These are phyloP conservation scores for Xerocomus nothofagi DNA, from an alignment of 1,284 basidiomycete species.

Conservation along the genomic window DNA sequence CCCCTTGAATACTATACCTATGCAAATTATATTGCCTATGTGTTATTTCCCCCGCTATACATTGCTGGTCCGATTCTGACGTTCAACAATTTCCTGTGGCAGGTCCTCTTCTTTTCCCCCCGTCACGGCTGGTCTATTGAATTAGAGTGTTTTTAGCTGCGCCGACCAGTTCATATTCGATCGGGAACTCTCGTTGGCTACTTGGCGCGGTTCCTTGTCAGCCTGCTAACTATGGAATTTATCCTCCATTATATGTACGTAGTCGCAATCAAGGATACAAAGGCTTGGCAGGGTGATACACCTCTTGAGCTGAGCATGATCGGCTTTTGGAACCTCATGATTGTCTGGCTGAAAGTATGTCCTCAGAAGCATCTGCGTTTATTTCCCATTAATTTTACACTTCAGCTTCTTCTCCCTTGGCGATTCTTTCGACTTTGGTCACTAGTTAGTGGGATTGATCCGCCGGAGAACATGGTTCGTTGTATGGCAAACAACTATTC, in stretches of 20 bases:
- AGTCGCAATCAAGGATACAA: constrained; percentile 91
- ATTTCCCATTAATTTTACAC: not conserved
- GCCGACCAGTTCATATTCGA: constrained; percentile 48
- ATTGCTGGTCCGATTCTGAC: constrained; percentile 96
- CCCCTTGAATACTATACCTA: constrained; percentile 53
- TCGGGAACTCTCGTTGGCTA: constrained; percentile 51
- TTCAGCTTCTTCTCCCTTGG: constrained; percentile 92
- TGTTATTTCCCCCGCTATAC: constrained; percentile 90
- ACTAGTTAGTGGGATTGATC: constrained; percentile 84
- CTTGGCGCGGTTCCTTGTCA: constrained; percentile 65
- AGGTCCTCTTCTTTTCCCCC: constrained; percentile 52
- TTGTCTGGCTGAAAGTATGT: constrained; percentile 94
- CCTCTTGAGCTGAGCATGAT: constrained; percentile 89
- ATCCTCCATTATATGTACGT: constrained; percentile 96
- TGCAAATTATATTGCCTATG: constrained; percentile 69
- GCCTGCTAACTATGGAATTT: constrained; percentile 79
- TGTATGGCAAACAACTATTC: constrained; percentile 99
- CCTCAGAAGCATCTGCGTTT: not conserved
- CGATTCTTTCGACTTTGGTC: constrained; percentile 98
- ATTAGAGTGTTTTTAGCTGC: constrained; percentile 43
- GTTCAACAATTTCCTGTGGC: constrained; percentile 94
- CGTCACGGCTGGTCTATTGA: not conserved
- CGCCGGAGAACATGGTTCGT: constrained; percentile 98
- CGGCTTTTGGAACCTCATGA: constrained; percentile 95
- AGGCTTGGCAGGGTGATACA: constrained; percentile 72